phyloP scores from a whole-genome alignment of 345 rosid genomes.

The Hirschfeldia incana region DNA sequence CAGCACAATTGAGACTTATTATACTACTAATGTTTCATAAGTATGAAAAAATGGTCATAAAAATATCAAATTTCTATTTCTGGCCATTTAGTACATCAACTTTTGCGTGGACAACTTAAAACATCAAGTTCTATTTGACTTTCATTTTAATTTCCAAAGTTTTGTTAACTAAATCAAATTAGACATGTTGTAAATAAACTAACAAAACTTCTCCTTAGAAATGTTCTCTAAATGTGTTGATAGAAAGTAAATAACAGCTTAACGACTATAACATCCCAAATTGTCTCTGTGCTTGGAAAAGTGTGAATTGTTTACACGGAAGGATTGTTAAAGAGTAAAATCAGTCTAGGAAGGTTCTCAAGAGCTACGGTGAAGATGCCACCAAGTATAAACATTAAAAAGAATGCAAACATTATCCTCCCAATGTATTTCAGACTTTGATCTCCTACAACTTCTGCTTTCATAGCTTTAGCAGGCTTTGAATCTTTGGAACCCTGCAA shows the following conservation, averaged over 20 bases:
- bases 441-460: constrained; percentile 21
- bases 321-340: constrained; percentile 50
- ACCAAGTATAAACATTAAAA: constrained; percentile 67
- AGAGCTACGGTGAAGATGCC: constrained; percentile 67
- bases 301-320: constrained; percentile 31
- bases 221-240: background rate
- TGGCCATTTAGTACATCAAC: too few relatives aligned
- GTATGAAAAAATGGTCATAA: too few relatives aligned
- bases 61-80: too few relatives aligned
- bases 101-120: too few relatives aligned
- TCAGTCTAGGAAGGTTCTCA: constrained; percentile 70
- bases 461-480: constrained; percentile 8
- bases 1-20: too few relatives aligned
- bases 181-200: too few relatives aligned
- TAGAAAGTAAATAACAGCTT: background rate
- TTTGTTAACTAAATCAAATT: too few relatives aligned
- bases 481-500: constrained; percentile 43
- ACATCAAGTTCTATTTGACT: too few relatives aligned
- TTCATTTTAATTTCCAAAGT: too few relatives aligned
- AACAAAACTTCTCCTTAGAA: constrained; percentile 66
- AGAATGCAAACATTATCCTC: constrained; percentile 64
- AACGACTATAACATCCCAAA: background rate
- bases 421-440: constrained; percentile 44
- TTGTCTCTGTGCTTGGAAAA: background rate
- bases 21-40: too few relatives aligned